A percentile compares a stretch with the other conserved stretches of the same genome.
Evolutionary conservation across 2,329 filamentous ascomycete species (phyloP).

Genomic region (Ceratocystis destructans): DNA sequence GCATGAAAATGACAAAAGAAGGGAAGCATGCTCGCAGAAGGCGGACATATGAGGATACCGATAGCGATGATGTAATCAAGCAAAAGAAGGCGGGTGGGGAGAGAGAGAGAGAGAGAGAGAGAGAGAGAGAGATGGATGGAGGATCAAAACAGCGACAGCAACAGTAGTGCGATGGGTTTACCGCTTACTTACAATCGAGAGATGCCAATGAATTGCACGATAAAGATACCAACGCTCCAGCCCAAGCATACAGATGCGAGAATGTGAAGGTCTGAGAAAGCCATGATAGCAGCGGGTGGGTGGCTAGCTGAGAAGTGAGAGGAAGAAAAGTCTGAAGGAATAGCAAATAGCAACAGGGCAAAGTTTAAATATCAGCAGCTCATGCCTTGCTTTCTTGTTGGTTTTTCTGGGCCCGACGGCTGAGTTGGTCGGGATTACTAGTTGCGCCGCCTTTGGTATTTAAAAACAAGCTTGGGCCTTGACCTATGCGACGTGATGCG

Average conservation of each 20-base stretch:
- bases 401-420: no score
- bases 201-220: slow-evolving; percentile 44
- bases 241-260: slow-evolving; percentile 36
- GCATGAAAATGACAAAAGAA: background rate
- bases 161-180: background rate
- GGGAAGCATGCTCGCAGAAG: background rate
- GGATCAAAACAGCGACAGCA: background rate
- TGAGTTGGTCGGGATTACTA: background rate
- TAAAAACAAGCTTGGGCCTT: background rate
- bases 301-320: background rate
- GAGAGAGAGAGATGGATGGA: background rate
- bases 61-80: background rate
- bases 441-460: background rate
- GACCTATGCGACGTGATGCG: no score
- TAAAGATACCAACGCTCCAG: slow-evolving; percentile 40
- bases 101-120: background rate
- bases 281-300: slow-evolving; percentile 21
- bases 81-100: background rate
- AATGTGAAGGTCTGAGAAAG: slow-evolving; percentile 25
- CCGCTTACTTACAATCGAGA: slow-evolving; percentile 37
- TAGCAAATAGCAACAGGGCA: background rate
- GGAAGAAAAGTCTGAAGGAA: background rate
- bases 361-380: background rate
- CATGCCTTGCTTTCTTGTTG: background rate
- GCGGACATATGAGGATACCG: background rate